Evolutionary conservation across 2,329 filamentous ascomycete species (phyloP), one percentile per base, ranked within the genome.

Genomic region (Penicillium sp.): DNA sequence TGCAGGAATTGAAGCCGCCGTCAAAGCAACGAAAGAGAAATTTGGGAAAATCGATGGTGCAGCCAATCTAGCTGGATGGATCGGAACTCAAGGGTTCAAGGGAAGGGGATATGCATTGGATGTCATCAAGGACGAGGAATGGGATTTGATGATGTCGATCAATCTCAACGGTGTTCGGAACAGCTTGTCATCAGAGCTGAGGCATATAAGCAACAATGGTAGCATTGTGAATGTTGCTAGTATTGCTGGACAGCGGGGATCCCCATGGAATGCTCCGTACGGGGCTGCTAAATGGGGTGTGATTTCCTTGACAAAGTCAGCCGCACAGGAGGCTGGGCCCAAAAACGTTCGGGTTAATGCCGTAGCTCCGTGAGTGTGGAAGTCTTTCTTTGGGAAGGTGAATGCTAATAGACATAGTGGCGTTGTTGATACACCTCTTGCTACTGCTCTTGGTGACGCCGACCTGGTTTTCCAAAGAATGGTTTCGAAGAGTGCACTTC

Each of bases 271-370:
- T 44, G 41, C 41, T 16, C 41, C 41, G 16, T 44, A 44, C 13
- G 41, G 41, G 9, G 41, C 41, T 5, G 21, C 41, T 26, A 44
- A 44, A 24, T 44, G 41, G 41, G 41, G 41, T 44, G 41, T 44
- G 11, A 44, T 44, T 26, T 44, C 41, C 41, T 44, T 44, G 41
- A 44, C 41, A 10, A 44, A 44, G 21, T 44, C 41, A 8, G 41
- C 41, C 5, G 41, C 41, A 22, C 41, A 44, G 14, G 41, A 44
- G 10, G 33, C 33, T n/a, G 33, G 33, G 16, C 14, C 33, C n/a
- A 37, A 3, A 6, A 37, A 37, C 5, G 16, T 37, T 7, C 5
- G 33, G 33, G 33, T 37, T 3, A 37, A 37, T 6, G 33, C 33
- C 6, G 33, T 37, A 3, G 33, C 33, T 37, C 33, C 33, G 33